Evolutionary conservation across 2,329 filamentous ascomycete species (phyloP).

Genomic region (Aspergillus carbonarius): DNA sequence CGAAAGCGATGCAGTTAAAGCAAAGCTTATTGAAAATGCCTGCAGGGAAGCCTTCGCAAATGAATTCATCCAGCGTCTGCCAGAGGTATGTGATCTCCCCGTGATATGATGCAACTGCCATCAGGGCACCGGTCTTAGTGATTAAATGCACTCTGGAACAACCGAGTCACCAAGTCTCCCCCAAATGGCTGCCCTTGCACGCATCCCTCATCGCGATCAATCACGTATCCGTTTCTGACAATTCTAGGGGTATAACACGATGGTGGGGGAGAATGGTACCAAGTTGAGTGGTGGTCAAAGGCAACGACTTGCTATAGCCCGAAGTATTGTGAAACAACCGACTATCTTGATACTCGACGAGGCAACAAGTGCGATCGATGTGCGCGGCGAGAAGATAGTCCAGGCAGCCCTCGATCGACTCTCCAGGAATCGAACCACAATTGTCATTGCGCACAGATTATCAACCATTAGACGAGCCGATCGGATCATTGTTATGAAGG

Average conservation of each 20-base stretch:
- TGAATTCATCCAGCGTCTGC: conserved; percentile 66
- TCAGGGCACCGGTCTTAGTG: neutral
- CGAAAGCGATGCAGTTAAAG: conserved; percentile 38
- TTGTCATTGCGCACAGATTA: conserved; percentile 75
- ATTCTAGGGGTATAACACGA: conserved; percentile 65
- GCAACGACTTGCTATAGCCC: conserved; percentile 76
- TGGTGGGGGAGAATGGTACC: conserved; percentile 73
- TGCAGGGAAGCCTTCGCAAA: conserved; percentile 68
- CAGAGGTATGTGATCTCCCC: conserved; percentile 35
- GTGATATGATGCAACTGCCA: too few species aligned
- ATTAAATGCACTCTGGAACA: too few species aligned
- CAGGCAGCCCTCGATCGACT: conserved; percentile 55
- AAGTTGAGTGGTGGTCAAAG: conserved; percentile 82
- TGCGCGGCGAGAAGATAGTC: conserved; percentile 55
- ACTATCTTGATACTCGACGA: conserved; percentile 71
- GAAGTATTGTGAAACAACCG: conserved; percentile 67
- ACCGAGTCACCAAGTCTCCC: too few species aligned
- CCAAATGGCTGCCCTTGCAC: too few species aligned
- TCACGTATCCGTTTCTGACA: neutral
- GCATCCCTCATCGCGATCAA: too few species aligned
- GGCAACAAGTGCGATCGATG: conserved; percentile 67
- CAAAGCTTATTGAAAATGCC: conserved; percentile 58
- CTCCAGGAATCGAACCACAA: conserved; percentile 64
- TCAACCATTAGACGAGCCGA: conserved; percentile 75
- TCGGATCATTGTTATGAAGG: conserved; percentile 72